Evolutionary conservation across 805 yeast species (phyloP).

Genomic region (Saturnispora galanensis): DNA sequence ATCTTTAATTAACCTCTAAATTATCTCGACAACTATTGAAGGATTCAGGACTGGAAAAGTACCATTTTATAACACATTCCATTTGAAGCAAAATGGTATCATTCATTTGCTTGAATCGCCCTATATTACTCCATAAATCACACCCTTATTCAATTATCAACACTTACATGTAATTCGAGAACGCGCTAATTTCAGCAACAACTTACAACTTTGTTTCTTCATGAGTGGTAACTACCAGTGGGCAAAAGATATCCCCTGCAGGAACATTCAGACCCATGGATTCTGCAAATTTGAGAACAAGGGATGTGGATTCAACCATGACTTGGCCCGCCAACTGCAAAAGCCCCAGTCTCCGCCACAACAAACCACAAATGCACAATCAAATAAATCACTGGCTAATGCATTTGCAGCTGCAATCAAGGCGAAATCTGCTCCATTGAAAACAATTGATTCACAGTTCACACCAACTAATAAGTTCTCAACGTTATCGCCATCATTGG

Average conservation of each 20-base stretch:
- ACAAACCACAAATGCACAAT: conserved; percentile 10
- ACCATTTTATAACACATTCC: too few species aligned
- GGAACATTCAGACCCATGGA: conserved; percentile 78
- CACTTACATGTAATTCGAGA: too few species aligned
- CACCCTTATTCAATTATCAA: too few species aligned
- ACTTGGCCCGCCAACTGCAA: conserved; percentile 24
- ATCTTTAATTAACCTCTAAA: too few species aligned
- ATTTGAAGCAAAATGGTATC: too few species aligned
- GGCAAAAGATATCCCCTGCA: conserved; percentile 71
- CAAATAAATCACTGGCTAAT: conserved; percentile 8
- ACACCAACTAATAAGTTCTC: conserved; percentile 30
- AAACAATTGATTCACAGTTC: neutral
- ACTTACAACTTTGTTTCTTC: neutral
- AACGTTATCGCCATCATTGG: conserved; percentile 38
- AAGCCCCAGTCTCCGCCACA: conserved; percentile 2
- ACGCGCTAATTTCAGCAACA: too few species aligned
- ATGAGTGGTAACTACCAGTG: conserved; percentile 29
- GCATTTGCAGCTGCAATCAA: conserved; percentile 5
- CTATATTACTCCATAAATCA: too few species aligned
- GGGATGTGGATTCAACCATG: conserved; percentile 78
- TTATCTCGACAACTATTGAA: too few species aligned
- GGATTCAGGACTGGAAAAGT: too few species aligned
- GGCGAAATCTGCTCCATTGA: conserved; percentile 5
- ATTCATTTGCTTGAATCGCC: too few species aligned
- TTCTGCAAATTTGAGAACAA: conserved; percentile 80